These are phyloP conservation scores for Erysimum cheiri DNA, from an alignment of 441 rosid genomes.

Conservation along the genomic window DNA sequence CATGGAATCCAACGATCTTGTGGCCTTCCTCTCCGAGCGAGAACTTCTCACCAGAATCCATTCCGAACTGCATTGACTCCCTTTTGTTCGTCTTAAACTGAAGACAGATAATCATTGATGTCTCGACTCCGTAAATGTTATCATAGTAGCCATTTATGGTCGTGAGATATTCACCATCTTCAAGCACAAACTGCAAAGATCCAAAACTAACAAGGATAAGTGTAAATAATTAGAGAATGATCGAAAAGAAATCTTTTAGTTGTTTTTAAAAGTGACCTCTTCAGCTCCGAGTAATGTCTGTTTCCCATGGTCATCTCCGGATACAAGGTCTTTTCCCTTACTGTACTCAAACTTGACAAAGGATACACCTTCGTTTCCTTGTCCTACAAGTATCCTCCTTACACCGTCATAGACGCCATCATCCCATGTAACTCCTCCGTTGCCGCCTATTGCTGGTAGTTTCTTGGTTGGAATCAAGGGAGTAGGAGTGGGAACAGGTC, in stretches of 20 bases:
- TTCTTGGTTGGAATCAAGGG: constrained; percentile 36
- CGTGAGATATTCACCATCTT: constrained; percentile 37
- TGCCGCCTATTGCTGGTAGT: constrained; percentile 25
- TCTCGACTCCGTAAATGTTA: constrained; percentile 27
- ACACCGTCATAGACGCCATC: constrained; percentile 34
- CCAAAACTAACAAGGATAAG: constrained; percentile 14
- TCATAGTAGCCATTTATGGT: constrained; percentile 29
- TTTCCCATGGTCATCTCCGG: constrained; percentile 38
- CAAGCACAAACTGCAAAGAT: constrained; percentile 34
- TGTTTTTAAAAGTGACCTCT: constrained; percentile 27
- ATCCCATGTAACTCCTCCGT: constrained; percentile 37
- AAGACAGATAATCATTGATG: constrained; percentile 15
- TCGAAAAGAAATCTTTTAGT: background rate
- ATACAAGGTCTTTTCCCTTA: constrained; percentile 10
- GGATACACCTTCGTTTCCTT: constrained; percentile 33
- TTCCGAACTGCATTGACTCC: constrained; percentile 13
- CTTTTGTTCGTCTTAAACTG: constrained; percentile 40
- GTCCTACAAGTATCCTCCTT: constrained; percentile 31
- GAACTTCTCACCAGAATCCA: constrained; percentile 37
- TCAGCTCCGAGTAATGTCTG: constrained; percentile 30
- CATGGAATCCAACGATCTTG: constrained; percentile 37
- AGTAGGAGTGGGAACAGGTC: constrained; percentile 15
- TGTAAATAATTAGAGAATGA: background rate
- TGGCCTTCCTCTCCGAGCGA: constrained; percentile 9
- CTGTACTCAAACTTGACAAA: constrained; percentile 39